Evolutionary conservation across 352 stramenopile species (phyloP).

Genomic region (Aphanomyces cochlioides): DNA sequence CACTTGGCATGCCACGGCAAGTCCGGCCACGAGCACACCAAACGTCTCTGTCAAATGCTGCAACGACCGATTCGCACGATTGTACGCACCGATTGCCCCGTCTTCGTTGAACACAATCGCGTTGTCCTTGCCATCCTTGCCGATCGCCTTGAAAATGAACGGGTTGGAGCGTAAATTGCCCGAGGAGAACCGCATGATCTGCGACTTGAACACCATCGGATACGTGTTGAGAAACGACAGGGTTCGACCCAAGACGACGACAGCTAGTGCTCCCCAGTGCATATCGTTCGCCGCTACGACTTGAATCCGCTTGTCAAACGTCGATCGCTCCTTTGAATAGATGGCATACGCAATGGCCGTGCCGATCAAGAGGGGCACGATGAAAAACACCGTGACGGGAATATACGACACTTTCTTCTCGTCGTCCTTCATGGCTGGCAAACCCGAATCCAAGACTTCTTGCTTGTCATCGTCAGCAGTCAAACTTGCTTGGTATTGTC

Average conservation of each 20-base stretch:
- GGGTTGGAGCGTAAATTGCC: constrained; percentile 30
- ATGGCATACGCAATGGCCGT: constrained; percentile 6
- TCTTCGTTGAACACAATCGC: constrained; percentile 26
- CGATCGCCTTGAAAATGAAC: constrained; percentile 31
- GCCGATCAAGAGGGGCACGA: constrained; percentile 14
- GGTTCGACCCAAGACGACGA: constrained; percentile 21
- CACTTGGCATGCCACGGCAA: constrained; percentile 10
- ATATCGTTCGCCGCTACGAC: constrained; percentile 15
- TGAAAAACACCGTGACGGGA: not conserved
- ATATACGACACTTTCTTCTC: constrained; percentile 18
- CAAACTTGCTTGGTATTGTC: too few species aligned
- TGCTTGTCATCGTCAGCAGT: too few species aligned
- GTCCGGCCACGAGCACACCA: constrained; percentile 3
- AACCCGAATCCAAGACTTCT: constrained; percentile 2
- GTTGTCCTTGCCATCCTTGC: constrained; percentile 18
- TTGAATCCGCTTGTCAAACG: constrained; percentile 25
- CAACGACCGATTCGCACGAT: constrained; percentile 29
- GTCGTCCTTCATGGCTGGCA: constrained; percentile 18
- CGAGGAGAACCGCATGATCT: constrained; percentile 19
- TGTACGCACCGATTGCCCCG: constrained; percentile 24
- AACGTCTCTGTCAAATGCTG: constrained; percentile 30
- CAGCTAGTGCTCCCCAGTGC: constrained; percentile 16
- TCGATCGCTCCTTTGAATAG: not conserved
- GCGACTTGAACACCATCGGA: constrained; percentile 12
- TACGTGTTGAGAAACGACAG: constrained; percentile 25